These are phyloP conservation scores for Alternaria sp. DNA, from an alignment of 2,329 filamentous ascomycete genomes.

Conservation along the genomic window DNA sequence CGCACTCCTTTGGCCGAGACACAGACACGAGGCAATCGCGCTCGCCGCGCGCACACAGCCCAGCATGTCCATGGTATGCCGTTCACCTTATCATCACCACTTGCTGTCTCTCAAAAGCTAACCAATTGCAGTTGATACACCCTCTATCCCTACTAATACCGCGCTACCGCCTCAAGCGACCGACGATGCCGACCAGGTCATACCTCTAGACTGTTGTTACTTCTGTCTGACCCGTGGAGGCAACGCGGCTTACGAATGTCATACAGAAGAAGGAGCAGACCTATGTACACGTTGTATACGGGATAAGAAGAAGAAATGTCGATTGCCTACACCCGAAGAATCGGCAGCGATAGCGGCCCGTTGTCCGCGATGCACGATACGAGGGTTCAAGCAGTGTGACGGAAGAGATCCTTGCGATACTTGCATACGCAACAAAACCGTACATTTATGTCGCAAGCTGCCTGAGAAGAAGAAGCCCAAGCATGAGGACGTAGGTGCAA, in stretches of 20 bases:
- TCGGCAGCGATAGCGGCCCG: constrained; percentile 15
- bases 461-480: neutral
- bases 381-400: constrained; percentile 20
- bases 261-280: constrained; percentile 10
- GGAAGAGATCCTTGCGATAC: constrained; percentile 12
- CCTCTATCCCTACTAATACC: neutral
- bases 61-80: constrained; percentile 1
- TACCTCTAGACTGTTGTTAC: constrained; percentile 17
- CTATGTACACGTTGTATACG: constrained; percentile 11
- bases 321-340: constrained; percentile 17
- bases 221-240: constrained; percentile 23
- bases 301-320: constrained; percentile 14
- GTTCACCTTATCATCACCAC: neutral
- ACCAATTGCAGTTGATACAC: neutral
- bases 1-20: neutral
- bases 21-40: neutral
- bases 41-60: neutral
- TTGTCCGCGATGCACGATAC: constrained; percentile 19
- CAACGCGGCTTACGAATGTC: constrained; percentile 21
- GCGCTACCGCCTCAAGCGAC: neutral
- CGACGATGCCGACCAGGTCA: neutral
- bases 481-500: neutral
- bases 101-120: neutral
- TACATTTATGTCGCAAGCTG: neutral
- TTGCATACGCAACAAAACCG: constrained; percentile 13